A percentile compares a stretch with the other conserved stretches of the same genome.
These are phyloP conservation scores for Rubia tinctorum DNA, from an alignment of 305 asterid genomes.

Conservation along the genomic window DNA sequence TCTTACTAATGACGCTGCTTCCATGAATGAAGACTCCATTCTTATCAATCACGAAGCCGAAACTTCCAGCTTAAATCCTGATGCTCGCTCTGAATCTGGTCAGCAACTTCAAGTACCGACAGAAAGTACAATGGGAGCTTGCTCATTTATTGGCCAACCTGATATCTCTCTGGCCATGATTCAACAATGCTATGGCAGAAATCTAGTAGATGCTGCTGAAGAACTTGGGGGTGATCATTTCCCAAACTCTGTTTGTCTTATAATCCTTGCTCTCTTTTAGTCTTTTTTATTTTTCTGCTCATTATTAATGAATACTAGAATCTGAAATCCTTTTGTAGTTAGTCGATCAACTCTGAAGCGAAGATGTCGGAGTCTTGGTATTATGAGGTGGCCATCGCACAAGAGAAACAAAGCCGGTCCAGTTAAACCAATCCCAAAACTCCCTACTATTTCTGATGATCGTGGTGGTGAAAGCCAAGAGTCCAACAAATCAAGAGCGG, in stretches of 20 bases:
- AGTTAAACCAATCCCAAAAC: neutral
- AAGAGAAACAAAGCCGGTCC: neutral
- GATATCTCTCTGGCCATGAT: neutral
- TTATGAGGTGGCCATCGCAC: neutral
- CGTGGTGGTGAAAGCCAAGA: neutral
- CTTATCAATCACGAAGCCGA: neutral
- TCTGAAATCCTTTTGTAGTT: neutral
- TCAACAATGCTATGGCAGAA: neutral
- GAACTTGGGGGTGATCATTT: neutral
- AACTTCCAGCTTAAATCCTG: neutral
- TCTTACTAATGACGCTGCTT: too few relatives aligned
- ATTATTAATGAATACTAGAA: too few relatives aligned
- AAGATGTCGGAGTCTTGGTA: neutral
- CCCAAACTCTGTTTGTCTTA: neutral
- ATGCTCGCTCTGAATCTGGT: neutral
- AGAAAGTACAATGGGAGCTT: neutral
- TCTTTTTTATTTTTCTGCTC: neutral
- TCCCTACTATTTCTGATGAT: neutral
- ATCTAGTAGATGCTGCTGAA: neutral
- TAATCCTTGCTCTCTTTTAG: neutral
- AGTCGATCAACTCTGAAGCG: constrained; percentile 1
- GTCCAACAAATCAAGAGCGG: neutral
- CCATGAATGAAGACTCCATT: too few relatives aligned
- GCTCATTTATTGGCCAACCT: neutral
- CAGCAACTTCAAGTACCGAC: neutral